Base-by-base conservation (phyloP, 1,284 basidiomycete genomes). In the Flammula alnicola region DNA sequence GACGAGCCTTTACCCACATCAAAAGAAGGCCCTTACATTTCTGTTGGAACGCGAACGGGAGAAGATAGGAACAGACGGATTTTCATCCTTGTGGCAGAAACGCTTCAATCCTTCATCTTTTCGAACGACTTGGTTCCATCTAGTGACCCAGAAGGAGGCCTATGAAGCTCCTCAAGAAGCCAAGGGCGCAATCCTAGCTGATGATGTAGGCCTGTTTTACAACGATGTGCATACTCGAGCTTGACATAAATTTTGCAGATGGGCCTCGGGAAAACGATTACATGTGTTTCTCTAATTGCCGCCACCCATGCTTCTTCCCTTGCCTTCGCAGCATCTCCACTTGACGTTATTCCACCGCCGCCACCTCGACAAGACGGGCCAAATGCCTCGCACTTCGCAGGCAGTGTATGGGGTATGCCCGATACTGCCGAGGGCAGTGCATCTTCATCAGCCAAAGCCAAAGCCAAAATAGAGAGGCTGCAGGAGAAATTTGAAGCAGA, bases 201-300 rank as follows among this genome's bases (percentile, higher is more conserved):
- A 96, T 69, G 93, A 95, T 76, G 93, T 94, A 71, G 63, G 90
- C 80, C 40, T 35, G 42, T 26, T 26, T 27, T 38, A 25, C 14
- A 39, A 45, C 57, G 30, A 49, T 49, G 27, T 54, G 23, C 38
- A 45, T 41, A 47, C 54, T 43, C 30, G 36, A 39, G 40, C 40
- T 39, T 48, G 30, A 52, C 44, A 57, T 42, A 45, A 39, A 33
- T 41, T 31, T 55, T 42, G 57, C 51, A 95, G 91, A 96, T 98
- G 95, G 97, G 97, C 60, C 81, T 99, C 10, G 97, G 97, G 22
- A 99, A 99, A 73, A 99, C 97, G 0, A 94, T 99, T 46, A 93
- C 95, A 23, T 89, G 88, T 51, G 88, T 98, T 30, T 91, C 96
- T 3, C 79, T 99, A 44, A 90, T 99, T 46, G 95, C 94, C 3